Percentiles rank a stretch among this genome's conserved stretches.
phyloP scores from a whole-genome alignment of 768 basidiomycete genomes.

The Strobilomyces confusus region DNA sequence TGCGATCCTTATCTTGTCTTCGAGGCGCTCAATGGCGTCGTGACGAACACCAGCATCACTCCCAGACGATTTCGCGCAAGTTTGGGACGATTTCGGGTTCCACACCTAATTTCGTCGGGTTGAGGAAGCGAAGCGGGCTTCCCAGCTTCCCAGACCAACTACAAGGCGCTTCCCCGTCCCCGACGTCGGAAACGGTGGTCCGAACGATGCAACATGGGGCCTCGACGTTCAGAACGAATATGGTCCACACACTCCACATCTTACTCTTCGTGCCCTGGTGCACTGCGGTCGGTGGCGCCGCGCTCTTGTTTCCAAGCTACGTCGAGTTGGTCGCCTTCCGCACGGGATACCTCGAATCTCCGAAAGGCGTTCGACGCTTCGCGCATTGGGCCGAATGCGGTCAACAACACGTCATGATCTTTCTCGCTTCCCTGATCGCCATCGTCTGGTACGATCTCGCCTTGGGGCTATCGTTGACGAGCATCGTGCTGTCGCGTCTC shows the following conservation, averaged over 20 bases:
- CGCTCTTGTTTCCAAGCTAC: slow-evolving; percentile 28
- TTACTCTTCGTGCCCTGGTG: slow-evolving; percentile 36
- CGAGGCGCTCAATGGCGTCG: not conserved
- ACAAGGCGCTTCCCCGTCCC: not conserved
- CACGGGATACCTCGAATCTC: slow-evolving; percentile 27
- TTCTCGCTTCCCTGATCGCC: slow-evolving; percentile 22
- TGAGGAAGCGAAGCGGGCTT: slow-evolving; percentile 8
- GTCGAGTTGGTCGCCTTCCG: slow-evolving; percentile 28
- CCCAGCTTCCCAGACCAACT: slow-evolving; percentile 9
- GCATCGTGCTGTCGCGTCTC: slow-evolving; percentile 18
- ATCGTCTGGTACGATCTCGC: slow-evolving; percentile 18
- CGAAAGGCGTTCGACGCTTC: slow-evolving; percentile 34
- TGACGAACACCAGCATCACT: not conserved
- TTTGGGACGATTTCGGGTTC: slow-evolving; percentile 28
- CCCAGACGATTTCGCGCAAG: slow-evolving; percentile 13
- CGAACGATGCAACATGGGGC: not conserved
- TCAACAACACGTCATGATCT: slow-evolving; percentile 32
- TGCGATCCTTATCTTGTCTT: not conserved
- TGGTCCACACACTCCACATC: slow-evolving; percentile 9
- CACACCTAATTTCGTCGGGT: slow-evolving; percentile 3
- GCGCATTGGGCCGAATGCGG: slow-evolving; percentile 37
- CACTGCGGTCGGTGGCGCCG: slow-evolving; percentile 29
- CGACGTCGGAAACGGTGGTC: not conserved
- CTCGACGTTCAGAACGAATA: not conserved
- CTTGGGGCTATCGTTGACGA: slow-evolving; percentile 20